These are phyloP conservation scores for Antrodiella citrinella DNA, from an alignment of 768 basidiomycete genomes.

Conservation along the genomic window DNA sequence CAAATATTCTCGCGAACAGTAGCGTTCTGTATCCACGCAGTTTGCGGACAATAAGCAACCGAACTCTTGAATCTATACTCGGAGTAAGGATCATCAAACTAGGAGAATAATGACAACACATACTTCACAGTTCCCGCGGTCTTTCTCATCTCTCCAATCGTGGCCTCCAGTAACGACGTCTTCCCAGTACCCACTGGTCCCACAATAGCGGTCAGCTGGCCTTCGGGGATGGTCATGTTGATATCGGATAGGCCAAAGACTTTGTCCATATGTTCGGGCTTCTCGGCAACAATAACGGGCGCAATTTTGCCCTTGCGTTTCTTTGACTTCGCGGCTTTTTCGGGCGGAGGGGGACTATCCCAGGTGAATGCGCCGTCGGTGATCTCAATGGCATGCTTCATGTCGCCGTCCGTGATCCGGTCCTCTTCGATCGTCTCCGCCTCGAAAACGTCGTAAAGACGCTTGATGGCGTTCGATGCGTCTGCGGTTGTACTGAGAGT, in stretches of 20 bases:
- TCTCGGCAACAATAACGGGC: constrained; percentile 19
- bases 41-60: constrained; percentile 79
- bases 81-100: neutral
- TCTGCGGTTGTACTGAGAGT: constrained; percentile 78
- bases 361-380: constrained; percentile 35
- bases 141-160: constrained; percentile 79
- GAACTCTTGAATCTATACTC: constrained; percentile 51
- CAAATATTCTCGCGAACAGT: constrained; percentile 86
- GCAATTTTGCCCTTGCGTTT: constrained; percentile 13
- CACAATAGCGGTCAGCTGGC: constrained; percentile 78
- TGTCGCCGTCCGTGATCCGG: constrained; percentile 40
- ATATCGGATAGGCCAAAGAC: constrained; percentile 64
- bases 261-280: constrained; percentile 24
- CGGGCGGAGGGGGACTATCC: constrained; percentile 64
- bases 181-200: constrained; percentile 69
- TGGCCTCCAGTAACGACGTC: constrained; percentile 61
- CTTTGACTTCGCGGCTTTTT: constrained; percentile 25
- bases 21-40: constrained; percentile 84
- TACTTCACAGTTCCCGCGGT: constrained; percentile 49
- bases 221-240: constrained; percentile 60
- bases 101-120: neutral
- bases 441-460: constrained; percentile 75
- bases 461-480: constrained; percentile 69
- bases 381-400: constrained; percentile 61
- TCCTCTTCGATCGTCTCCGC: constrained; percentile 68